Base-by-base conservation (phyloP, 2,329 filamentous ascomycete species). In the Pseudogymnoascus verrucosus region DNA sequence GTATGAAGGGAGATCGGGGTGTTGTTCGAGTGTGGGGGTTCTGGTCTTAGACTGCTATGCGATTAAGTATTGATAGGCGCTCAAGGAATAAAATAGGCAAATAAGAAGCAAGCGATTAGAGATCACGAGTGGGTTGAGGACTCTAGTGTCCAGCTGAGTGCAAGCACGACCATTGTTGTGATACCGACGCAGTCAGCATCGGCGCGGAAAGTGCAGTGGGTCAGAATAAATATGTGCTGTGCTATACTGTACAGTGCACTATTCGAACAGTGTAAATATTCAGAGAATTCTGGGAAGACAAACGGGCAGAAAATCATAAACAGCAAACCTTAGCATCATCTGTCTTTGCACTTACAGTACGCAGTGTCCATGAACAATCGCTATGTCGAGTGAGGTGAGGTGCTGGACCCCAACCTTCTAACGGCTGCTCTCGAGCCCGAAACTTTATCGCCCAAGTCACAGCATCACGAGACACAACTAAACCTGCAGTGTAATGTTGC, bases 51-150 rank as follows among this genome's bases (percentile, higher is more conserved):
- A 34, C 28, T 21, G 28, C 5, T n/a, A 19, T 36, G 28, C 28
- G 51, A 57, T 57, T 21, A 57, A 57, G 51, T 19, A 36, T 36
- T 12, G 51, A 57, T 57, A 36, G 51, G 51, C 51, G 16, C n/a
- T 10, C 5, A 3, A 31, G 28, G 21, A 14, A 34, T 34, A 34
- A 57, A 57, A 34, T 5, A 36, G 51, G 28, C 51, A 57, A 57
- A 57, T 57, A 3, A 57, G 28, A 57, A 57, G 51, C 51, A 14
- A 36, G 26, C 51, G 51, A 57, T 57, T 57, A 57, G 26, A 57
- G 3, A 57, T 19, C 51, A 34, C 51, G 12, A 8, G 4, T 19
- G 28, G 26, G 26, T 34, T 34, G 28, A 57, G 51, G 19, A 19
- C 23, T 12, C 28, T 34, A 57, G 51, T 57, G 51, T 34, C 47